A percentile compares a stretch with the other conserved stretches of the same genome.
Evolutionary conservation across 331 rosid genomes (phyloP).

Genomic region (Pyracantha coccinea): DNA sequence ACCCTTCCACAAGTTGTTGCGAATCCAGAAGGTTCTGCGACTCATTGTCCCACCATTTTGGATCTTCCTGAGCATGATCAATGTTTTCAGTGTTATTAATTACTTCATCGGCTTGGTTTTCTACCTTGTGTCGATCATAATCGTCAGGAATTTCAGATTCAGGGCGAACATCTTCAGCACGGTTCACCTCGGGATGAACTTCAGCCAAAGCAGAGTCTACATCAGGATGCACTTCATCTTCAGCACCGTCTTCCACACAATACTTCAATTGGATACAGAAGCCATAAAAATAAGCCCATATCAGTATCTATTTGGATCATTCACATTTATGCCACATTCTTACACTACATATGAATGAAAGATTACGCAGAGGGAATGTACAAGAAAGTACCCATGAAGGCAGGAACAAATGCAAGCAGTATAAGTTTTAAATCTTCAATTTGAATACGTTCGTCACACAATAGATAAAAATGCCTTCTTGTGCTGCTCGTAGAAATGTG

Average conservation of each 20-base stretch:
- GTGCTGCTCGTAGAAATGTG: not conserved
- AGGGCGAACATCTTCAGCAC: constrained; percentile 19
- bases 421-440: not conserved
- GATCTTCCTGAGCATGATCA: constrained; percentile 34
- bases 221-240: constrained; percentile 14
- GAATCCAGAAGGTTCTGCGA: constrained; percentile 71
- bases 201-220: not conserved
- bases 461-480: not conserved
- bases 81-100: constrained; percentile 27
- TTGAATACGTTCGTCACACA: not conserved
- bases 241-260: constrained; percentile 8
- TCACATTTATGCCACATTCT: not conserved
- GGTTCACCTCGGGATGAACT: constrained; percentile 15
- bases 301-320: not conserved
- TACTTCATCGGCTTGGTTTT: constrained; percentile 24
- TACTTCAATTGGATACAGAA: constrained; percentile 16
- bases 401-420: not conserved
- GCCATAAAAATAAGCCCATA: constrained; percentile 1
- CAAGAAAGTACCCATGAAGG: not conserved
- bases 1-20: constrained; percentile 71
- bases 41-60: constrained; percentile 83
- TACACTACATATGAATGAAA: not conserved
- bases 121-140: constrained; percentile 19
- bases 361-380: not conserved
- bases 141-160: constrained; percentile 24